Percentiles rank a stretch among this genome's conserved stretches.
Conservation (phyloP, 192 early-diverging fungal species). For the Umbelopsis sp. region DNA sequence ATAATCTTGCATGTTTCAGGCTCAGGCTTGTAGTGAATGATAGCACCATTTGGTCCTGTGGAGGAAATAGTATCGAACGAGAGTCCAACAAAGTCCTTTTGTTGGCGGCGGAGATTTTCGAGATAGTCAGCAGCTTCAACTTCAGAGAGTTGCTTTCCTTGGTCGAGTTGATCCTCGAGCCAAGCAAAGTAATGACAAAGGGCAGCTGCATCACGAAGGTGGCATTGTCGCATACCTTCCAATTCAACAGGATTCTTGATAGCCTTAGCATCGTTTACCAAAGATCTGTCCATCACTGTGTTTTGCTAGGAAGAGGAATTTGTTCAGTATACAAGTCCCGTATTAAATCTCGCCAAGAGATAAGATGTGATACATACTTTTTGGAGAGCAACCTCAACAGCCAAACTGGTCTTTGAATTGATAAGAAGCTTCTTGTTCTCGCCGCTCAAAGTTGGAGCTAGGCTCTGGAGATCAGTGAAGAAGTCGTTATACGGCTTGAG, state of each 20-base stretch:
- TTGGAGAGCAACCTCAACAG: conserved; percentile 75
- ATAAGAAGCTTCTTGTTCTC: conserved; percentile 60
- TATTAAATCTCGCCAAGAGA: not conserved
- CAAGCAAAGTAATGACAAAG: conserved; percentile 88
- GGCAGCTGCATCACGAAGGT: conserved; percentile 88
- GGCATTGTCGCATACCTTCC: conserved; percentile 90
- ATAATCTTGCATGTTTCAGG: conserved; percentile 77
- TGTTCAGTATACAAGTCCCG: not conserved
- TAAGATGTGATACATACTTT: conserved; percentile 36
- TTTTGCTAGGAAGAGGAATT: conserved; percentile 37
- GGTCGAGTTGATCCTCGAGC: conserved; percentile 88
- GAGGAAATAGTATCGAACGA: conserved; percentile 97
- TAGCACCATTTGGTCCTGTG: conserved; percentile 94
- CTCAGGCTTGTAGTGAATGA: conserved; percentile 97
- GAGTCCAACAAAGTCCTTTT: conserved; percentile 85
- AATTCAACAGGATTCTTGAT: conserved; percentile 92
- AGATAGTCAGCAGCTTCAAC: conserved; percentile 84
- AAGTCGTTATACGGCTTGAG: conserved; percentile 76
- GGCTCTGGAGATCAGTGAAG: conserved; percentile 67
- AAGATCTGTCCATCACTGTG: conserved; percentile 61
- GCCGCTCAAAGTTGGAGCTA: not conserved
- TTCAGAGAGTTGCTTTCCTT: conserved; percentile 77
- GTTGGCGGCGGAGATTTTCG: conserved; percentile 72
- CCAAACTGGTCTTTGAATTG: conserved; percentile 69
- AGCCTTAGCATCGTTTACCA: conserved; percentile 81